A percentile compares a stretch with the other conserved stretches of the same genome.
Conservation (phyloP, 306 rosid genomes). For the Ormosia emarginata region DNA sequence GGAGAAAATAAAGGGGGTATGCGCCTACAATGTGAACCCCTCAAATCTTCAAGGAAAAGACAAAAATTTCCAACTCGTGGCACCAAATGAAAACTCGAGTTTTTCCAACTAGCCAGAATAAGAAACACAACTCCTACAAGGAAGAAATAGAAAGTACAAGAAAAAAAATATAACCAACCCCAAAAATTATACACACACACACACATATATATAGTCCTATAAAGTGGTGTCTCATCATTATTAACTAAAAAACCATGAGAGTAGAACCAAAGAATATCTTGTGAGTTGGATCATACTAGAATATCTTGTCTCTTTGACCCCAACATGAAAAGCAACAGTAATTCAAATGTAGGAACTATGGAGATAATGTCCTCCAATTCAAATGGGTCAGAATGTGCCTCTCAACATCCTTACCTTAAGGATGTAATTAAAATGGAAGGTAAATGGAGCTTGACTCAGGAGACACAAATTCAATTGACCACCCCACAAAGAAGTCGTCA, state of each 20-base stretch:
- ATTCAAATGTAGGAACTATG: no score
- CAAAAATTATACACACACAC: slow-evolving; percentile 18
- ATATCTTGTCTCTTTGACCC: no score
- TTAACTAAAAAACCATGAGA: slow-evolving; percentile 12
- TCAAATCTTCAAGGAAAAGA: slow-evolving; percentile 22
- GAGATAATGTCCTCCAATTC: no score
- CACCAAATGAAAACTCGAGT: slow-evolving; percentile 31
- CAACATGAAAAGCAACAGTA: no score
- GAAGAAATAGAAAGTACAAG: slow-evolving; percentile 27
- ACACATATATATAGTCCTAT: no score
- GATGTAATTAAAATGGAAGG: no score
- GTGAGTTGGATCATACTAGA: no score
- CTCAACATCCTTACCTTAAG: no score
- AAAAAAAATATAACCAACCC: slow-evolving; percentile 27
- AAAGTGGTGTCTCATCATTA: slow-evolving; percentile 23
- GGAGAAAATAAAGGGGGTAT: neutral
- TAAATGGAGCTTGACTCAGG: no score
- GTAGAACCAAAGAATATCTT: neutral
- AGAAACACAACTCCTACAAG: slow-evolving; percentile 34
- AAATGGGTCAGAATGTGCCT: no score
- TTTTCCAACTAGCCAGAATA: slow-evolving; percentile 44
- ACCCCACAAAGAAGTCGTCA: no score
- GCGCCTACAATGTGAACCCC: neutral
- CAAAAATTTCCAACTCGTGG: neutral
- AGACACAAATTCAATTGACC: no score